Percentiles rank a stretch among this genome's conserved stretches.
These are phyloP conservation scores for Lathyrus aphaca DNA, from an alignment of 306 rosid species.

Conservation along the genomic window DNA sequence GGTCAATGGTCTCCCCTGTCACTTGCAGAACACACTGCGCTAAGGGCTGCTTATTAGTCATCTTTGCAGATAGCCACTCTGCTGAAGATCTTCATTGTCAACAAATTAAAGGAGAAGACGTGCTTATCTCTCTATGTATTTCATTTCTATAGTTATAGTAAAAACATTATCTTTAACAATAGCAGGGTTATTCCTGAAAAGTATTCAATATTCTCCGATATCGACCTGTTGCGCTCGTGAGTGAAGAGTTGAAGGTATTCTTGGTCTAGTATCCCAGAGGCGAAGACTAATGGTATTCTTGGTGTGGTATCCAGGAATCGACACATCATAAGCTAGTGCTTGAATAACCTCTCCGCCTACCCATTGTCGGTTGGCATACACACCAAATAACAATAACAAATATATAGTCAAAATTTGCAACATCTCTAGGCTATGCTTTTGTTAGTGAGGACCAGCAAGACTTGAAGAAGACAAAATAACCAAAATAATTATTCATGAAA, in stretches of 20 bases:
- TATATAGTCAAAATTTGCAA: not conserved
- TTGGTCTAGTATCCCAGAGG: constrained; percentile 96
- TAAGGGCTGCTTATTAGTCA: constrained; percentile 82
- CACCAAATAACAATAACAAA: constrained; percentile 29
- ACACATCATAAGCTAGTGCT: constrained; percentile 97
- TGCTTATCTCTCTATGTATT: too few species aligned
- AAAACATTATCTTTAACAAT: constrained; percentile 9
- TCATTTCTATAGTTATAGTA: too few species aligned
- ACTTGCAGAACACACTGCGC: constrained; percentile 73
- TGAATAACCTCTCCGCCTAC: constrained; percentile 82
- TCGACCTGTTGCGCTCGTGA: constrained; percentile 90
- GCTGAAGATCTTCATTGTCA: constrained; percentile 78
- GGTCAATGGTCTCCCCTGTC: constrained; percentile 83
- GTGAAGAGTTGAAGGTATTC: constrained; percentile 85
- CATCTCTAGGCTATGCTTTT: not conserved
- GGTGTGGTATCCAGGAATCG: constrained; percentile 97
- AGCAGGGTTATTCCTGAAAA: constrained; percentile 1
- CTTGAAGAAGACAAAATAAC: too few species aligned
- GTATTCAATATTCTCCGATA: not conserved
- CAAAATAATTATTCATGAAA: too few species aligned
- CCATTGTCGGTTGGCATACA: constrained; percentile 84
- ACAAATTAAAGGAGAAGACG: too few species aligned
- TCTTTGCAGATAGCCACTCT: constrained; percentile 95
- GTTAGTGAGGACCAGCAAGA: not conserved
- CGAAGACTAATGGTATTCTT: constrained; percentile 97